These are phyloP conservation scores for Bacterosira constricta DNA, from an alignment of 108 stramenopile genomes.

Conservation along the genomic window DNA sequence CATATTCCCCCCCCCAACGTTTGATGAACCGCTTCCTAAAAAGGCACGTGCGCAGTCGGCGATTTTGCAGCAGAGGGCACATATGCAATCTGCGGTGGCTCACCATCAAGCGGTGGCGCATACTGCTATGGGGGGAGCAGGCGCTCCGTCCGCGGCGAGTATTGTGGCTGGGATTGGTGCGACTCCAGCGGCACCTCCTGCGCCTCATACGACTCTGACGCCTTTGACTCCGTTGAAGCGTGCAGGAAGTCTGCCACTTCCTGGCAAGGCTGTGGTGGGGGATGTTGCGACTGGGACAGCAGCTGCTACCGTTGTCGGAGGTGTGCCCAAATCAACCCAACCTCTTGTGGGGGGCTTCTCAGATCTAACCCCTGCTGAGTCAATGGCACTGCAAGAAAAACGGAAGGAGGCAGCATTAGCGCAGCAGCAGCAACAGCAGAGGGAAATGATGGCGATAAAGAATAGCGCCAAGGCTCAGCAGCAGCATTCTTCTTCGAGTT, in stretches of 20 bases:
- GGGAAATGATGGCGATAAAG: slow-evolving; percentile 13
- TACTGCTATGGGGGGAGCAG: not conserved
- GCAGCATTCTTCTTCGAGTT: not conserved
- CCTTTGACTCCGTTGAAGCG: slow-evolving; percentile 83
- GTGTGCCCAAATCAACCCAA: slow-evolving; percentile 17
- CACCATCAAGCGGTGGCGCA: slow-evolving; percentile 8
- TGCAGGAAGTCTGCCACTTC: slow-evolving; percentile 16
- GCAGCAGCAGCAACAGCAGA: slow-evolving; percentile 44
- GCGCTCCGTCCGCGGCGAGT: slow-evolving; percentile 64
- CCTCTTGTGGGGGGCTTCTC: slow-evolving; percentile 25
- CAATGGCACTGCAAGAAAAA: slow-evolving; percentile 45
- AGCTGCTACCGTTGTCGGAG: slow-evolving; percentile 18
- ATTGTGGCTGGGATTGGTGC: slow-evolving; percentile 74
- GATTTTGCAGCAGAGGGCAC: slow-evolving; percentile 12
- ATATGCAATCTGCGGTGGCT: slow-evolving; percentile 10
- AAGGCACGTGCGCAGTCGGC: slow-evolving; percentile 32
- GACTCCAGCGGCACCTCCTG: slow-evolving; percentile 23
- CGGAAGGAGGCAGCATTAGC: slow-evolving; percentile 28
- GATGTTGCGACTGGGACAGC: not conserved
- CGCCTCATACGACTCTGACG: slow-evolving; percentile 76
- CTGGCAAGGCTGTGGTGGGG: not conserved
- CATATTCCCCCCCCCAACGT: slow-evolving; percentile 85
- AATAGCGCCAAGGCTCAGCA: slow-evolving; percentile 13
- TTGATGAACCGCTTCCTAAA: slow-evolving; percentile 76
- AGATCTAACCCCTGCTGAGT: slow-evolving; percentile 50